Evolutionary conservation across 2,329 filamentous ascomycete species (phyloP), one percentile per base, ranked within the genome.

Genomic region (Colletotrichum truncatum): DNA sequence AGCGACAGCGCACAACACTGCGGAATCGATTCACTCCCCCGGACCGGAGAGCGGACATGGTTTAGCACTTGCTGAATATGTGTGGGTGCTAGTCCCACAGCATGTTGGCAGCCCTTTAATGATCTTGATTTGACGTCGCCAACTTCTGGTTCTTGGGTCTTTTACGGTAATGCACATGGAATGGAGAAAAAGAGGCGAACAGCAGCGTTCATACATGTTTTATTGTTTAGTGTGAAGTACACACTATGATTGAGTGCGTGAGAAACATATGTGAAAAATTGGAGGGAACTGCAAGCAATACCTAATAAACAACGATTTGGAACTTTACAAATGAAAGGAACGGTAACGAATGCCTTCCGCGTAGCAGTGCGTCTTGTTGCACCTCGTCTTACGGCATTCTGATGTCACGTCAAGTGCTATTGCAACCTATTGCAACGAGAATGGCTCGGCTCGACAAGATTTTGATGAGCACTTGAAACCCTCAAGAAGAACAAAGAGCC

Each of bases 61-160:
- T 38, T 25, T 48, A 45, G 46, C 38, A 38, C 16, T 38, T 43
- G 49, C 14, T 23, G 39, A 11, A 28, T 45, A 36, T 58, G 10
- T 49, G 28, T n/a, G 34, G 28, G 45, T 49, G 16, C n/a, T 36
- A 45, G 55, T 67, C 21, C 9, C 54, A 67, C 66, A 12, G 16
- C 56, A 63, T 58, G 39, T 54, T 55, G 66, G 67, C 60, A 59
- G 56, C 55, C 55, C 16, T 34, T n/a, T n/a, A 25, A 46, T 8
- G 23, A 10, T 38, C 18, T 28, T 25, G 12, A 45, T 54, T 39
- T 23, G 2, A 55, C 41, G 2, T n/a, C 23, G 10, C 38, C 28
- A 14, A 12, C 14, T 18, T 11, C 10, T 28, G 34, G 14, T 18
- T 36, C 45, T 53, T 23, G 39, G 30, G 23, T 46, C n/a, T 16